Conservation (phyloP, 345 rosid genomes). For the Theobroma cacao region DNA sequence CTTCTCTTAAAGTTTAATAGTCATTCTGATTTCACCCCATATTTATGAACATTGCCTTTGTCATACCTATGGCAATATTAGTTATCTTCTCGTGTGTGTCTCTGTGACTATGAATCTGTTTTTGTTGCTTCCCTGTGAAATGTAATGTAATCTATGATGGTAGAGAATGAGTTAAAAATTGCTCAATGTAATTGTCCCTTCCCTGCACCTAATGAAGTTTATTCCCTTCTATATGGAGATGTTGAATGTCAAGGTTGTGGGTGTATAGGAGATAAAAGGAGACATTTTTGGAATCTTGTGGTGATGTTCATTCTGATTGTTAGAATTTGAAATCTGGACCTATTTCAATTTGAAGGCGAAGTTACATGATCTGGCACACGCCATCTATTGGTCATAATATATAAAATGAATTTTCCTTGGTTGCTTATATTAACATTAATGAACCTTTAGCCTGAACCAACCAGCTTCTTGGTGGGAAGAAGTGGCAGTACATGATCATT, state of each 20-base stretch:
- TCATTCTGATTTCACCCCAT: background rate
- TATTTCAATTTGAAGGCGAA: background rate
- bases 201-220: background rate
- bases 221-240: background rate
- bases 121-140: background rate
- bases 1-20: background rate
- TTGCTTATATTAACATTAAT: background rate
- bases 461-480: background rate
- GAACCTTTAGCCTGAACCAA: background rate
- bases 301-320: background rate
- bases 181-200: background rate
- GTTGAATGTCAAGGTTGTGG: background rate
- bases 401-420: background rate
- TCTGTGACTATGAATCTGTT: background rate
- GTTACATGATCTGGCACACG: background rate
- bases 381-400: background rate
- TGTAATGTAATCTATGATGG: background rate
- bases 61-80: background rate
- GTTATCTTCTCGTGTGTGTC: background rate
- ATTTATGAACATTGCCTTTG: background rate
- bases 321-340: background rate
- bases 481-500: background rate
- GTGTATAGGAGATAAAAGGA: background rate
- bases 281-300: background rate
- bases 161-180: background rate